Evolutionary conservation across 305 asterid species (phyloP).

Genomic region (Withania somnifera): DNA sequence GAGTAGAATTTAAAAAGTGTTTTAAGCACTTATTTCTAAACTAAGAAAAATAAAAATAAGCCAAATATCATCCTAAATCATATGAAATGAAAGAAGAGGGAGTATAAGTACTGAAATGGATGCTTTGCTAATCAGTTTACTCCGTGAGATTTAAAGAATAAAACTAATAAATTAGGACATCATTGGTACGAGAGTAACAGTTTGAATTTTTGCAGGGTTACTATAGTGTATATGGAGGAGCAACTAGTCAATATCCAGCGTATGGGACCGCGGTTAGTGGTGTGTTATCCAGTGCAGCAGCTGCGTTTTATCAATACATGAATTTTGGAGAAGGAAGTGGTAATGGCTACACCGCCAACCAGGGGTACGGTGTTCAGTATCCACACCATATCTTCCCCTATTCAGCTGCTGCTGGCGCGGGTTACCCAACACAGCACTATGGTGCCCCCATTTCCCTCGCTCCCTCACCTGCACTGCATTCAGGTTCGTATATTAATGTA

Average conservation of each 20-base stretch:
- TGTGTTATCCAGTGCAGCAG: constrained; percentile 42
- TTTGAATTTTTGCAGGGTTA: constrained; percentile 43
- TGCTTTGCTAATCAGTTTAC: not conserved
- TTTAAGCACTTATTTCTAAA: no score
- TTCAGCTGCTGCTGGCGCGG: constrained; percentile 43
- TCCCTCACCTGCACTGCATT: constrained; percentile 60
- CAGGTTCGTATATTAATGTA: constrained; percentile 39
- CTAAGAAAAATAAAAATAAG: no score
- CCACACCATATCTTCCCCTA: constrained; percentile 83
- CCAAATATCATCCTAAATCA: not conserved
- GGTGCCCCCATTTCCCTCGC: constrained; percentile 81
- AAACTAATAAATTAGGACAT: no score
- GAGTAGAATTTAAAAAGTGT: no score
- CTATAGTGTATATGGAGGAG: constrained; percentile 81
- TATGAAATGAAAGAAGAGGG: not conserved
- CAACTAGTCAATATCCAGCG: constrained; percentile 48
- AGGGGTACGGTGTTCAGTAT: constrained; percentile 66
- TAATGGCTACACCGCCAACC: constrained; percentile 37
- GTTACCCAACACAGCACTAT: constrained; percentile 56
- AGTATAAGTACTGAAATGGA: not conserved
- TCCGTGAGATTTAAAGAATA: not conserved
- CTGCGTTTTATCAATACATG: constrained; percentile 70
- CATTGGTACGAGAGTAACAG: not conserved
- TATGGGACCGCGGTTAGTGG: constrained; percentile 54
- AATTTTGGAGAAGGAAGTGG: constrained; percentile 51